A percentile compares a stretch with the other conserved stretches of the same genome.
phyloP scores from a whole-genome alignment of 805 yeast species.

The Diddensiella santjacobensis region DNA sequence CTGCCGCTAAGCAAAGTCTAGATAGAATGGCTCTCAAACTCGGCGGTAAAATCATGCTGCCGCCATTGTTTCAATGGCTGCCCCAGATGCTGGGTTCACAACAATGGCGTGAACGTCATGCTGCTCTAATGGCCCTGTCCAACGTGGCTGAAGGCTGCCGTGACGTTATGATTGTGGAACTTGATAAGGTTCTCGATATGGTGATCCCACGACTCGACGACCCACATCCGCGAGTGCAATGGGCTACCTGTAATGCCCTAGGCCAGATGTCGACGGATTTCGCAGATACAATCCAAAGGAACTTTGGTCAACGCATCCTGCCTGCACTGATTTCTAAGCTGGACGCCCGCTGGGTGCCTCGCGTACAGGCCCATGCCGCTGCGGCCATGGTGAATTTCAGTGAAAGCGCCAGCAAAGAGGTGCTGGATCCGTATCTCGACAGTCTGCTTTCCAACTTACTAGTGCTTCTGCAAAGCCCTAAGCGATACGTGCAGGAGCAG shows the following conservation, averaged over 20 bases:
- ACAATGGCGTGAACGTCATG: constrained; percentile 94
- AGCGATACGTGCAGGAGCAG: constrained; percentile 94
- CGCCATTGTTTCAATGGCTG: constrained; percentile 78
- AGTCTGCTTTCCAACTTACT: constrained; percentile 69
- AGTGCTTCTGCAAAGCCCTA: constrained; percentile 74
- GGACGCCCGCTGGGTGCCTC: constrained; percentile 59
- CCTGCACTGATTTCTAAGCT: constrained; percentile 87
- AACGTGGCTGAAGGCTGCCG: constrained; percentile 97
- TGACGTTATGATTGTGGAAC: constrained; percentile 78
- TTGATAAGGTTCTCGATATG: constrained; percentile 76
- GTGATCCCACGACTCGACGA: constrained; percentile 82
- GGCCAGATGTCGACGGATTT: constrained; percentile 98
- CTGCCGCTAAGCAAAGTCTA: constrained; percentile 90
- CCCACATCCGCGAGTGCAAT: constrained; percentile 90
- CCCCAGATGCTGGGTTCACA: constrained; percentile 75
- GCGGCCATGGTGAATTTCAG: constrained; percentile 96
- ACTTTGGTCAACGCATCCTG: constrained; percentile 70
- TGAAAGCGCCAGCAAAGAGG: constrained; percentile 84
- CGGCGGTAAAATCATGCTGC: constrained; percentile 79
- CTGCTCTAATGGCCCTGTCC: constrained; percentile 93
- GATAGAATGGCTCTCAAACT: constrained; percentile 84
- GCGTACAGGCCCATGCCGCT: constrained; percentile 98
- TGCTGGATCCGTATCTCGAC: constrained; percentile 90
- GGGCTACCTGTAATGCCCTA: constrained; percentile 93
- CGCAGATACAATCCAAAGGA: constrained; percentile 81